A percentile compares a stretch with the other conserved stretches of the same genome.
Evolutionary conservation across 805 yeast species (phyloP).

Genomic region (Hanseniaspora guilliermondii): DNA sequence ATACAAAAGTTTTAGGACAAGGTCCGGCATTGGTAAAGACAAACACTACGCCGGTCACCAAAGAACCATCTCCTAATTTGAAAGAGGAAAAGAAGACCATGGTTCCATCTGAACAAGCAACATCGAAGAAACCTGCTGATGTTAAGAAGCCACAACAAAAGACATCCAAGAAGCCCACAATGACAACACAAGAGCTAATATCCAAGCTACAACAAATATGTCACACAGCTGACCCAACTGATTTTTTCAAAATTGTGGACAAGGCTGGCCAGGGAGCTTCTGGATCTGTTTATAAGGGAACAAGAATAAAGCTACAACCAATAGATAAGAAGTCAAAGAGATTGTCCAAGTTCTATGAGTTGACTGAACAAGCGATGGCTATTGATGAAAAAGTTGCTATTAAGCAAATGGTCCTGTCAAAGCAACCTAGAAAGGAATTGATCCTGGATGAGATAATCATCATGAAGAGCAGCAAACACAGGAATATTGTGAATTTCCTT

Average conservation of each 20-base stretch:
- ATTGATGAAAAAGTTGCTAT: constrained; percentile 72
- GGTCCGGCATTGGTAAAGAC: constrained; percentile 11
- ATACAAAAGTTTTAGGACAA: not conserved
- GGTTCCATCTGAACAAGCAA: not conserved
- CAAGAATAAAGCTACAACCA: constrained; percentile 37
- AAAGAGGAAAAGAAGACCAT: not conserved
- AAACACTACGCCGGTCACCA: constrained; percentile 20
- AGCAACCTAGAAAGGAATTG: constrained; percentile 87
- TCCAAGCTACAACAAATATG: constrained; percentile 74
- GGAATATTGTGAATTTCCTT: constrained; percentile 85
- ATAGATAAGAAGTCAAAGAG: constrained; percentile 14
- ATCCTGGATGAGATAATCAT: constrained; percentile 92
- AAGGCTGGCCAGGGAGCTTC: constrained; percentile 97
- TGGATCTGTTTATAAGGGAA: constrained; percentile 87
- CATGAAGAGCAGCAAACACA: constrained; percentile 91
- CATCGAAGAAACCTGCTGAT: constrained; percentile 6
- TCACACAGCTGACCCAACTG: constrained; percentile 72
- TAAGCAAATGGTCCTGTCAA: constrained; percentile 84
- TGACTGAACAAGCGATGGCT: constrained; percentile 21
- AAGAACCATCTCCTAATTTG: constrained; percentile 9
- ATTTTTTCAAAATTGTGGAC: constrained; percentile 60
- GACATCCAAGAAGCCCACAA: constrained; percentile 39
- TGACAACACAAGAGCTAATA: constrained; percentile 82
- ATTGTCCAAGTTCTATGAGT: constrained; percentile 17
- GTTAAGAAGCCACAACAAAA: constrained; percentile 17